Evolutionary conservation across 2,329 filamentous ascomycete species (phyloP).

Genomic region (Capronia epimyces): DNA sequence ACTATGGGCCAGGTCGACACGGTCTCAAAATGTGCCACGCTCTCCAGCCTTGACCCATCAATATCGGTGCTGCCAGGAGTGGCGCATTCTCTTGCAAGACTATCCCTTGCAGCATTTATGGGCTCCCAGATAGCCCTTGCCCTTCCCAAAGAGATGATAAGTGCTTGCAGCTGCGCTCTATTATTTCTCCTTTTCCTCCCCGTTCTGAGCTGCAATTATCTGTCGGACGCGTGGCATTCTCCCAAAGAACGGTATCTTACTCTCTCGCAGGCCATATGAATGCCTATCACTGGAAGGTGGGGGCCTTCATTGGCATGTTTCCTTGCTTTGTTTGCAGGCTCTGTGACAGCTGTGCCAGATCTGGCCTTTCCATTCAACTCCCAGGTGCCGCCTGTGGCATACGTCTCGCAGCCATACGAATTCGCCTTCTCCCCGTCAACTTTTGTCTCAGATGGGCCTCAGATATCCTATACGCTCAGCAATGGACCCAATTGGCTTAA

Average conservation of each 20-base stretch:
- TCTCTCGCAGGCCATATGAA: constrained; percentile 12
- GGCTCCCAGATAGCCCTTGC: constrained; percentile 21
- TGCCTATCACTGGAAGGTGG: constrained; percentile 11
- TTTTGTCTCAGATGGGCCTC: constrained; percentile 55
- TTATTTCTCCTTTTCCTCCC: neutral
- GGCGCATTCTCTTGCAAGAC: constrained; percentile 18
- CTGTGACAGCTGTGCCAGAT: constrained; percentile 10
- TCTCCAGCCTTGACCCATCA: constrained; percentile 8
- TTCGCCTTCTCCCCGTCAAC: constrained; percentile 53
- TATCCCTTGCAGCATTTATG: constrained; percentile 20
- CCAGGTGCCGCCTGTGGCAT: constrained; percentile 74
- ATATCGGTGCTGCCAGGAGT: neutral
- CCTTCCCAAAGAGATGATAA: constrained; percentile 9
- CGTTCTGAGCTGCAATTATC: neutral
- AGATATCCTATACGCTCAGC: constrained; percentile 62
- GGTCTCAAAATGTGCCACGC: constrained; percentile 40
- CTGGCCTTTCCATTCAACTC: constrained; percentile 71
- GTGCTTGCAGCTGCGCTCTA: constrained; percentile 8
- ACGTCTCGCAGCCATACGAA: constrained; percentile 52
- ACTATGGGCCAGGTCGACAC: constrained; percentile 47
- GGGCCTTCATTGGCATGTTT: constrained; percentile 11
- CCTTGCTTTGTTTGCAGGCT: neutral
- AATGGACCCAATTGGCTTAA: constrained; percentile 68
- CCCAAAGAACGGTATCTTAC: neutral
- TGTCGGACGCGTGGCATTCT: neutral